phyloP scores from a whole-genome alignment of 208 protist species.

The Wallacemonas sp. region DNA sequence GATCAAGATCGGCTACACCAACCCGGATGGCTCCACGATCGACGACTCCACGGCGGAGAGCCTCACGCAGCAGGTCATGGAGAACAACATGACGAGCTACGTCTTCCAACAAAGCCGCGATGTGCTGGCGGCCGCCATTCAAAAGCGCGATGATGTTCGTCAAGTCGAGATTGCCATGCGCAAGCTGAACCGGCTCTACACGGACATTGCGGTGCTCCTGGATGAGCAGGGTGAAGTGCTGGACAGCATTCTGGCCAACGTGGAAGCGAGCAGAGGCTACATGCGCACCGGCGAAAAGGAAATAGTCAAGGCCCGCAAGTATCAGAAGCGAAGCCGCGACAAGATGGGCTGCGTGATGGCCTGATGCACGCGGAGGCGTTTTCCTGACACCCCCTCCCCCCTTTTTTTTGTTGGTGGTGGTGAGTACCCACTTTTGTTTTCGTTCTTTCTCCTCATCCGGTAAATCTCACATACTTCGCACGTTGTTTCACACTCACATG shows the following conservation, averaged over 20 bases:
- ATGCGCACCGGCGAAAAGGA: conserved; percentile 63
- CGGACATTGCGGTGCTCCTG: conserved; percentile 87
- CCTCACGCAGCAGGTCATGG: conserved; percentile 78
- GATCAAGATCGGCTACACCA: conserved; percentile 92
- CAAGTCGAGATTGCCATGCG: conserved; percentile 89
- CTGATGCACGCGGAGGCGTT: no score
- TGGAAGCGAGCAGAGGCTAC: conserved; percentile 56
- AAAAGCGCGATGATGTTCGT: conserved; percentile 90
- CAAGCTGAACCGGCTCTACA: conserved; percentile 86
- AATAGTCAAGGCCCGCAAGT: conserved; percentile 76
- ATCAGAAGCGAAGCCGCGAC: conserved; percentile 73
- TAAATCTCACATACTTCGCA: no score
- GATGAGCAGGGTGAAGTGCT: conserved; percentile 87
- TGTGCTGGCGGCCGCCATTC: conserved; percentile 77
- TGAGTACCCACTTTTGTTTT: no score
- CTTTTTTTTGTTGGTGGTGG: no score
- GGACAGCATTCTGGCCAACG: conserved; percentile 82
- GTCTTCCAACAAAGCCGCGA: conserved; percentile 92
- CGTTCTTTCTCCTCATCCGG: no score
- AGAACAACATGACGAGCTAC: conserved; percentile 72
- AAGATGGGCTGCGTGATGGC: conserved; percentile 81
- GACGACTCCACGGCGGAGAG: conserved; percentile 72
- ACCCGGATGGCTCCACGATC: conserved; percentile 73
- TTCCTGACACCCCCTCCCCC: no score
- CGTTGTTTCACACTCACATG: no score